These are phyloP conservation scores for Verticillium klebahnii DNA, from an alignment of 2,329 filamentous ascomycete species.

Conservation along the genomic window DNA sequence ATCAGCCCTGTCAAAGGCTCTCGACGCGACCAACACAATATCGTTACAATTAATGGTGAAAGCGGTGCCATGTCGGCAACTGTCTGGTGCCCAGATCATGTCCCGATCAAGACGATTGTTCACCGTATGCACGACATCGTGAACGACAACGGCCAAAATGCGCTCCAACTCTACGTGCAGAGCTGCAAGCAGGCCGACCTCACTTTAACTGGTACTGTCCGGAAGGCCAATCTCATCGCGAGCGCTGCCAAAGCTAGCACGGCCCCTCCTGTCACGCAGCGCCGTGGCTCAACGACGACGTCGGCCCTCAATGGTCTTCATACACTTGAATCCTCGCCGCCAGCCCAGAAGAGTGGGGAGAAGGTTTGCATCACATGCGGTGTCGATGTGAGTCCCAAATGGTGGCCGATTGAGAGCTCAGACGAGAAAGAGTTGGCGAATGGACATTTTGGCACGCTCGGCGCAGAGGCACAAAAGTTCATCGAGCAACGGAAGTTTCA, in stretches of 20 bases:
- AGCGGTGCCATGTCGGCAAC: constrained; percentile 78
- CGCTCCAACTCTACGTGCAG: constrained; percentile 79
- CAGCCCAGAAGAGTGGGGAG: constrained; percentile 32
- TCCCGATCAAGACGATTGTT: constrained; percentile 64
- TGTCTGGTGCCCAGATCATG: constrained; percentile 89
- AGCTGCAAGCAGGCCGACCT: constrained; percentile 95
- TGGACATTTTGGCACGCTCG: constrained; percentile 44
- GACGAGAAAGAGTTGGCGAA: constrained; percentile 49
- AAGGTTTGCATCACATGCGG: constrained; percentile 61
- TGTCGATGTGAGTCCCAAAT: constrained; percentile 69
- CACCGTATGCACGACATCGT: constrained; percentile 76
- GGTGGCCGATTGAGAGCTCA: constrained; percentile 57
- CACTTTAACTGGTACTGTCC: constrained; percentile 82
- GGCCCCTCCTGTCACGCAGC: constrained; percentile 30
- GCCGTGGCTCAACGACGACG: constrained; percentile 53
- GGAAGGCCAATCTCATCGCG: constrained; percentile 79
- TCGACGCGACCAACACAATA: constrained; percentile 72
- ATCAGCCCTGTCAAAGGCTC: constrained; percentile 86
- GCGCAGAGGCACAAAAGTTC: constrained; percentile 54
- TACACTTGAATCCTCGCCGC: not conserved
- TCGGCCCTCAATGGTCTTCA: constrained; percentile 10
- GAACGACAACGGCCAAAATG: constrained; percentile 67
- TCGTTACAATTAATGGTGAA: constrained; percentile 76
- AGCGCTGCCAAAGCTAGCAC: constrained; percentile 52
- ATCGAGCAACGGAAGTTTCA: constrained; percentile 59